Percentiles rank a stretch among this genome's conserved stretches.
Evolutionary conservation across 345 rosid species (phyloP).

Genomic region (Citrus australasica): DNA sequence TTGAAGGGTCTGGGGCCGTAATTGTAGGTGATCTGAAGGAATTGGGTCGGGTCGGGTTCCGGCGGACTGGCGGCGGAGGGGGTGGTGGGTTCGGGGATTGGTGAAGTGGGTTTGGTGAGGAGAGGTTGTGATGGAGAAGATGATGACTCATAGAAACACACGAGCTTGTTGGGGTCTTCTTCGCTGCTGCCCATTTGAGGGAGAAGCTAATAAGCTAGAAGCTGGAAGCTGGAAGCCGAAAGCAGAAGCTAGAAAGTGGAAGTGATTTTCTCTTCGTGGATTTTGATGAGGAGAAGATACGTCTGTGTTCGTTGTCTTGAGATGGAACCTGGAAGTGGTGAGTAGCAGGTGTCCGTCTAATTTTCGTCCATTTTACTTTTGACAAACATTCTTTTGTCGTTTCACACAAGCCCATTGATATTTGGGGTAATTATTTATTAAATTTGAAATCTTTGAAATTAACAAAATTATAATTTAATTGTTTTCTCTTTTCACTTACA

Average conservation of each 20-base stretch:
- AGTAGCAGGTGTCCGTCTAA: neutral
- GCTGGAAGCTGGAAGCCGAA: neutral
- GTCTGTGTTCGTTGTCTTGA: neutral
- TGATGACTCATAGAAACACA: constrained; percentile 39
- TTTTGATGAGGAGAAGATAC: neutral
- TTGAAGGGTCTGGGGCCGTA: constrained; percentile 72
- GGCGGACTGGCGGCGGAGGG: constrained; percentile 22
- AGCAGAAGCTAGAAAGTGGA: neutral
- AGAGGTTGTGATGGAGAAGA: constrained; percentile 64
- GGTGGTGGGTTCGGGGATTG: constrained; percentile 34
- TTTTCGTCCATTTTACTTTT: neutral
- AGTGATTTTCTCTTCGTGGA: neutral
- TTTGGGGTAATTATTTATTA: neutral
- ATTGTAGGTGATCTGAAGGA: constrained; percentile 82
- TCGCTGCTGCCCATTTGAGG: constrained; percentile 54
- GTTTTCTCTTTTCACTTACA: too few species aligned
- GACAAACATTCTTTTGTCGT: neutral
- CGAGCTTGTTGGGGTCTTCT: constrained; percentile 40
- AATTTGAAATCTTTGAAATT: neutral
- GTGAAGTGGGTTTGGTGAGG: constrained; percentile 47
- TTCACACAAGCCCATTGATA: neutral
- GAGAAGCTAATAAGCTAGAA: neutral
- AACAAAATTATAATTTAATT: neutral
- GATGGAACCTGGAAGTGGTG: neutral
- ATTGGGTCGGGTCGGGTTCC: constrained; percentile 67